A percentile compares a stretch with the other conserved stretches of the same genome.
phyloP scores from a whole-genome alignment of 768 basidiomycete genomes.

The Boletus rubescentipes region DNA sequence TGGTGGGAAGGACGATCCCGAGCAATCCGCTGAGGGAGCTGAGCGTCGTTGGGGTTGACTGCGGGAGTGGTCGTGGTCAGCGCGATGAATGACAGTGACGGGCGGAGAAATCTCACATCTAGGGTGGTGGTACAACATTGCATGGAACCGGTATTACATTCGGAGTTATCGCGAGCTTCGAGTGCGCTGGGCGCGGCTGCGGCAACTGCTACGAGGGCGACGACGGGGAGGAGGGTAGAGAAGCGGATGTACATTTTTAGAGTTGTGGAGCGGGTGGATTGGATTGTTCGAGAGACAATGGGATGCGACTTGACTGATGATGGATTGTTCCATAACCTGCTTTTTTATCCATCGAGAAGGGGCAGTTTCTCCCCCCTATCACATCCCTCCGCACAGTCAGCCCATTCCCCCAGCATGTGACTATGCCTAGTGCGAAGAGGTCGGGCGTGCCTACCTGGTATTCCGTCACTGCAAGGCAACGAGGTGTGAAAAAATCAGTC shows the following conservation, averaged over 20 bases:
- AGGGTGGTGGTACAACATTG: slow-evolving; percentile 9
- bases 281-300: neutral
- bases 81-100: too few relatives aligned
- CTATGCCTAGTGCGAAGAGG: neutral
- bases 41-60: neutral
- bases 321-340: neutral
- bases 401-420: neutral
- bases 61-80: neutral
- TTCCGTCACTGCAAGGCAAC: neutral
- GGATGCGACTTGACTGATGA: neutral
- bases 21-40: neutral
- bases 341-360: slow-evolving; percentile 12
- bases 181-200: slow-evolving; percentile 6
- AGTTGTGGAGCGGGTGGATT: neutral
- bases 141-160: slow-evolving; percentile 6
- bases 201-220: slow-evolving; percentile 7
- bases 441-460: neutral
- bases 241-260: slow-evolving; percentile 8
- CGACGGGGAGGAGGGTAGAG: slow-evolving; percentile 9
- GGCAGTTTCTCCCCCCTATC: too few relatives aligned
- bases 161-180: neutral
- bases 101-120: neutral
- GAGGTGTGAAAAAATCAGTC: neutral
- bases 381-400: neutral
- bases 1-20: neutral